phyloP scores from a whole-genome alignment of 73 alveolate species.

The Paraurostyla sp. region DNA sequence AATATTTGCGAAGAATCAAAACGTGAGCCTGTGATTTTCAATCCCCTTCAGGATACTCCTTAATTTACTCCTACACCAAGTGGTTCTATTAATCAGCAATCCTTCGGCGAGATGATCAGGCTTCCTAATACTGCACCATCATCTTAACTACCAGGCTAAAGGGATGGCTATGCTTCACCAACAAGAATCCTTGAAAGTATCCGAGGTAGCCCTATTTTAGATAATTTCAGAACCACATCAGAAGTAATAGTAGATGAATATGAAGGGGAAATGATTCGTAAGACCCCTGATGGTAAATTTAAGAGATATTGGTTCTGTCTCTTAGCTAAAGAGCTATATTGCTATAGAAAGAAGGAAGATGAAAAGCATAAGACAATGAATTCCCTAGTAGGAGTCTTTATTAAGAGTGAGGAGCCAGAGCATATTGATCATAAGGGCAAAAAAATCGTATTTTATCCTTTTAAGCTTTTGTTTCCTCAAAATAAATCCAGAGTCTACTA shows the following conservation, averaged over 20 bases:
- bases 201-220: not conserved
- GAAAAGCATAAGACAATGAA: constrained; percentile 72
- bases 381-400: constrained; percentile 80
- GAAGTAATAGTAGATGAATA: not conserved
- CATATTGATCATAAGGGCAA: constrained; percentile 64
- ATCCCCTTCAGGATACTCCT: not conserved
- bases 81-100: not conserved
- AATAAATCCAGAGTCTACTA: constrained; percentile 83
- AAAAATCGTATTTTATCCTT: constrained; percentile 71
- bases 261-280: constrained; percentile 68
- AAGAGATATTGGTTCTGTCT: constrained; percentile 63
- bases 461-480: constrained; percentile 78
- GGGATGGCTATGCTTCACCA: constrained; percentile 53
- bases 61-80: not conserved
- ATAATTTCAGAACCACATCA: not conserved
- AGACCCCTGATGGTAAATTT: constrained; percentile 62
- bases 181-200: not conserved
- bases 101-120: constrained; percentile 17
- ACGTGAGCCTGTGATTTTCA: too few relatives aligned
- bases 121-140: constrained; percentile 27
- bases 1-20: not conserved
- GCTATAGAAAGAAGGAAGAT: constrained; percentile 54
- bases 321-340: constrained; percentile 59
- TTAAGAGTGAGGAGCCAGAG: constrained; percentile 79
- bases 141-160: not conserved